phyloP scores from a whole-genome alignment of 176 grass and related monocot species.

The Juncus inflexus region DNA sequence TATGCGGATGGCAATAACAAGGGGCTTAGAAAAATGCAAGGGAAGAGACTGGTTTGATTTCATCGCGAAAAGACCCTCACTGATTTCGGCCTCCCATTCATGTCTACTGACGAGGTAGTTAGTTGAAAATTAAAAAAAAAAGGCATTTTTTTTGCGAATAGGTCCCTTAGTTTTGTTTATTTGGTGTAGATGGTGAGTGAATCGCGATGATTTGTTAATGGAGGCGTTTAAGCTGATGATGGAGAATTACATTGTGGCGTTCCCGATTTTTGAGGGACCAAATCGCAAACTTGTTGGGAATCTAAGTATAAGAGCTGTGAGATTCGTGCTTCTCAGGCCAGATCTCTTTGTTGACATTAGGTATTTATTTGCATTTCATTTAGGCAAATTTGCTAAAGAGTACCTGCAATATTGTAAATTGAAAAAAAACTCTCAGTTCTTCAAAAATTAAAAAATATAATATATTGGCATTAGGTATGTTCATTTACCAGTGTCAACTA shows the following conservation, averaged over 20 bases:
- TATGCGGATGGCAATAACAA: slow-evolving; percentile 65
- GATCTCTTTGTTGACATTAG: slow-evolving; percentile 76
- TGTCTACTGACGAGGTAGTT: slow-evolving; percentile 77
- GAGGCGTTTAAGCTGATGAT: slow-evolving; percentile 90
- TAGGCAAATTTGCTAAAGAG: too few relatives aligned
- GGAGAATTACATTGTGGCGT: slow-evolving; percentile 68
- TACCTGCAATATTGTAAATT: too few relatives aligned
- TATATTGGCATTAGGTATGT: too few relatives aligned
- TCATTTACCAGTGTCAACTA: too few relatives aligned
- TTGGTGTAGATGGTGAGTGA: slow-evolving; percentile 73
- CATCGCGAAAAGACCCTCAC: slow-evolving; percentile 63
- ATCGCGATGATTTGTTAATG: slow-evolving; percentile 67
- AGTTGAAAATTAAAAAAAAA: too few relatives aligned
- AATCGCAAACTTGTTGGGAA: slow-evolving; percentile 68
- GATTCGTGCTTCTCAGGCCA: slow-evolving; percentile 71
- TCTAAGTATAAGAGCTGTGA: slow-evolving; percentile 72
- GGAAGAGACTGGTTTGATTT: slow-evolving; percentile 99
- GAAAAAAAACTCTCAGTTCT: too few relatives aligned
- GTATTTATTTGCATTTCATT: slow-evolving; percentile 31
- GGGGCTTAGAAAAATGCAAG: slow-evolving; percentile 73
- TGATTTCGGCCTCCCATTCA: slow-evolving; percentile 91
- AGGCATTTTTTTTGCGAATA: slow-evolving; percentile 10
- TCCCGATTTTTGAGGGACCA: slow-evolving; percentile 70
- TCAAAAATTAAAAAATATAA: too few relatives aligned
- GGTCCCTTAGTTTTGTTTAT: slow-evolving; percentile 12